Base-by-base conservation (phyloP, 331 rosid species). In the Prunus yedoensis region DNA sequence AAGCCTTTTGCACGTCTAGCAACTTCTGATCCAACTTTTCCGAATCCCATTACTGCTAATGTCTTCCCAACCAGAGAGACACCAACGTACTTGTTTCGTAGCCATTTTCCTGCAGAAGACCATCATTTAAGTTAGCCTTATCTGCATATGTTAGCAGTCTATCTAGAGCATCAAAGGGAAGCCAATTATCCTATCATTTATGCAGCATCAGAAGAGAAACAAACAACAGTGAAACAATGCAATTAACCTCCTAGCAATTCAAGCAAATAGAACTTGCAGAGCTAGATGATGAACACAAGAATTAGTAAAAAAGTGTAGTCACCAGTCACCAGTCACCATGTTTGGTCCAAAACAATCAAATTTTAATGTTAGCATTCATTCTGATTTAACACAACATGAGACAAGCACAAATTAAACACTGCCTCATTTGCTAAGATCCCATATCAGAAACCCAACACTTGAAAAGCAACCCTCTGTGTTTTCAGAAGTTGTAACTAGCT, bases 21-120 rank as follows among this genome's bases (percentile, higher is more conserved):
- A 28, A 94, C 91, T 80, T 94, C 97, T 27, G 97, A 89, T 78
- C 97, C 98, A 49, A 94, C 98, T 85, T 94, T 94, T 20, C 98
- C 98, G 51, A 94, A 90, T 8, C 97, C 98, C 90, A 91, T 89
- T 11, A 91, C 83, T 16, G 95, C 99, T 15, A 94, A 63, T 16
- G 95, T 94, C 74, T 94, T 94, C 21, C 99, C 99, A 30, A 90
- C 99, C 69, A 94, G 53, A 2, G 99, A 94, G 3, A 94, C 99
- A 50, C 99, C 99, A 4, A 94, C 96, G 27, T 89, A 91, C 88
- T 94, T 91, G 88, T 20, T 90, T 25, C 99, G 77, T 66, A 81
- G 84, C 99, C 99, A 94, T 78, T 89, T 85, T 62, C 96, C 98
- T 93, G 82, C 43, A 60, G 27, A 78, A 28, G 4, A 43, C 28